Base-by-base conservation (phyloP, 352 stramenopile genomes). In the Elongisporangium anandrum region DNA sequence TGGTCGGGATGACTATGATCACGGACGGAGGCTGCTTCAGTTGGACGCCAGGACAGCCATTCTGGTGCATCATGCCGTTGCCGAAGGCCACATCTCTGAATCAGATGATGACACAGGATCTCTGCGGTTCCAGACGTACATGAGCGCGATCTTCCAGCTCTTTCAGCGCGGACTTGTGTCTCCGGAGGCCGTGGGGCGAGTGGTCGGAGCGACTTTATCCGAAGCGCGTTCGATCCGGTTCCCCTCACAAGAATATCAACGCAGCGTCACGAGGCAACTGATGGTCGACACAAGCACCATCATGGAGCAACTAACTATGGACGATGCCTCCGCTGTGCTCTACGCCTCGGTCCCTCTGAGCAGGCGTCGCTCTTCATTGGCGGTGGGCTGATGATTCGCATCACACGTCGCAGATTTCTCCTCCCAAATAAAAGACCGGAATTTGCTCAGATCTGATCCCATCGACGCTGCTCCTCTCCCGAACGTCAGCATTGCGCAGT, bases 111-210 rank as follows among this genome's bases (percentile, higher is more conserved):
- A 20, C n/a, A n/a, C n/a, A 23, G 47, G 39, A 5, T 21, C 63
- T 3, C 39, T 38, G 16, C n/a, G 52, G 10, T 70, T 70, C 39
- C 34, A 59, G 39, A 60, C 59, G 19, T 70, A 70, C 20, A 60
- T 66, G 13, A 22, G 54, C 54, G 64, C 59, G 23, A 47, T 52
- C 16, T 60, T 63, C 20, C 53, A 57, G 24, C 50, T 67, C 19
- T 55, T 20, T 23, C 6, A 20, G 21, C 20, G 20, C 38, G 50
- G 38, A 10, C 17, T 70, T 17, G 38, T 70, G 3, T 54, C 26
- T 23, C 38, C 54, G 5, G 22, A 58, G 17, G 54, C 59, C 13
- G 51, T 61, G 3, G 54, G 58, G n/a, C 55, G 60, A 21, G 49
- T 70, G 20, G 53, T 63, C 22, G 50, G 52, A 38, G 53, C 54